Base-by-base conservation (phyloP, 495 filamentous ascomycete genomes). In the Penicillium salamii region DNA sequence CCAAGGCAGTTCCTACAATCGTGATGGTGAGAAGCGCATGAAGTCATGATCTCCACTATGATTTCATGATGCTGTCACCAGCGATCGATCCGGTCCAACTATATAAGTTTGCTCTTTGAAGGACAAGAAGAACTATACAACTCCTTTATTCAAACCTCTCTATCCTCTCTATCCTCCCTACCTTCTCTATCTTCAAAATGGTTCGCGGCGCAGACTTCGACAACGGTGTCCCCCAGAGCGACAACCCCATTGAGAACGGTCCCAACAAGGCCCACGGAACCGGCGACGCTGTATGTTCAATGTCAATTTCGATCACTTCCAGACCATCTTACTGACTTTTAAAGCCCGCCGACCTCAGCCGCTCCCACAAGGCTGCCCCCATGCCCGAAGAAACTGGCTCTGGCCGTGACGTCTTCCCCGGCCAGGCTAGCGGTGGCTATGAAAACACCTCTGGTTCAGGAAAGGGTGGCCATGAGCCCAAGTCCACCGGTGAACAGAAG, bases 181-280 rank as follows among this genome's bases (percentile, higher is more conserved):
- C 44, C 6, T 33, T 32, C 37, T 26, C 23, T 26, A 26, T 26
- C 23, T 26, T 53, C 68, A 72, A 28, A 50, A 79, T 79, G 76
- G 67, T 69, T 61, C 75, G 75, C 59, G 76, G 76, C 60, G 74
- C 72, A 39, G 70, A 77, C 32, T 78, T 66, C 67, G 71, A 75
- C 49, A 70, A 78, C 59, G 65, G 65, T 34, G 49, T 76, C 54
- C 69, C 69, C 50, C 69, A 74, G 36, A 73, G 71, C 57, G 77
- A 78, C 55, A 78, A 79, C 59, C 56, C 74, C 28, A 68, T 79
- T 33, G 78, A 78, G 45, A 52, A 68, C 26, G 74, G 70, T 39
- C 53, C 67, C 23, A 75, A 49, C 46, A 74, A 75, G 60, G 66
- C 53, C 40, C 72, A 76, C 59, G 72, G 71, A 24, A 58, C 54